Percentiles rank a stretch among this genome's conserved stretches.
These are phyloP conservation scores for Arachis stenosperma DNA, from an alignment of 306 rosid genomes.

Conservation along the genomic window DNA sequence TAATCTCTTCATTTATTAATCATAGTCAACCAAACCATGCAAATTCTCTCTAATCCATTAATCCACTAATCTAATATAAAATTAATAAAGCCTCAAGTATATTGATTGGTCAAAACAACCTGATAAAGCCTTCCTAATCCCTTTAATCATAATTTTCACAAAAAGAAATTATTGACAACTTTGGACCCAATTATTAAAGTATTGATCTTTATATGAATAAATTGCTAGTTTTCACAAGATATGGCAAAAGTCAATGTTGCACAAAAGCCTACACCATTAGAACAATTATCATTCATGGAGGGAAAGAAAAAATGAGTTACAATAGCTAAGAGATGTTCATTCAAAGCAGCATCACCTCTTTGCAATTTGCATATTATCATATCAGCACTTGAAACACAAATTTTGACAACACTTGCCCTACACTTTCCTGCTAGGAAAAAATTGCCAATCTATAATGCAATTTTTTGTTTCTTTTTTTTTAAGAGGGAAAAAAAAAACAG, in stretches of 20 bases:
- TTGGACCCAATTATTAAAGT: not conserved
- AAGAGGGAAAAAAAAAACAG: too few relatives aligned
- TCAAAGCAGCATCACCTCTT: slow-evolving; percentile 37
- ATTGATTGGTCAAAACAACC: slow-evolving; percentile 48
- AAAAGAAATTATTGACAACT: too few relatives aligned
- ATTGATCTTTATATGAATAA: not conserved
- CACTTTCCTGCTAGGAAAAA: slow-evolving; percentile 43
- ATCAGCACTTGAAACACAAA: slow-evolving; percentile 28
- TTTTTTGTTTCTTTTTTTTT: too few relatives aligned
- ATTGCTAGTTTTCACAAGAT: too few relatives aligned
- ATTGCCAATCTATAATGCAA: slow-evolving; percentile 41
- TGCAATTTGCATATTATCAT: slow-evolving; percentile 35
- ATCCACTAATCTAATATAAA: not conserved
- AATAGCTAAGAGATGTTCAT: not conserved
- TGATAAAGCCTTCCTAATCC: slow-evolving; percentile 40
- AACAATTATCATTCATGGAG: too few relatives aligned
- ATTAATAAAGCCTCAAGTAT: not conserved
- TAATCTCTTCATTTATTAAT: slow-evolving; percentile 17
- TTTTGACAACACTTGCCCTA: slow-evolving; percentile 38
- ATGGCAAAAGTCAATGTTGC: too few relatives aligned
- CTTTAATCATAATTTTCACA: not conserved
- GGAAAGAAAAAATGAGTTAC: too few relatives aligned
- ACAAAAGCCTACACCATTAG: too few relatives aligned
- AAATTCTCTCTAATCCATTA: slow-evolving; percentile 51
- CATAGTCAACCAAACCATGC: slow-evolving; percentile 56